These are phyloP conservation scores for Angomonas ambiguus DNA, from an alignment of 208 protist genomes.

Conservation along the genomic window DNA sequence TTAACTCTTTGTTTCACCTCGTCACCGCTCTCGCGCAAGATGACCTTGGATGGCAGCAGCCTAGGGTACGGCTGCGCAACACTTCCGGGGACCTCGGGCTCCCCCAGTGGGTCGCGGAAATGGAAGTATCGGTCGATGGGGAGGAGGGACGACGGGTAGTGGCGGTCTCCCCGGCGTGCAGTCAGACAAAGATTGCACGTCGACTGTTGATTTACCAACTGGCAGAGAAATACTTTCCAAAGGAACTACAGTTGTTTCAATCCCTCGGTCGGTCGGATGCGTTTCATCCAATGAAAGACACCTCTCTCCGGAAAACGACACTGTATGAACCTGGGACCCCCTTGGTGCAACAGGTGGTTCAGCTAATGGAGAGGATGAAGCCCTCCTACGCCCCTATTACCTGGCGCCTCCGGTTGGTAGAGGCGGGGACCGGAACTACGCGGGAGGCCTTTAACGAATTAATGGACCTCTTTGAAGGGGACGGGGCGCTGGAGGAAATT, in stretches of 20 bases:
- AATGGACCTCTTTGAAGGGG: constrained; percentile 12
- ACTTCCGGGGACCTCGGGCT: constrained; percentile 53
- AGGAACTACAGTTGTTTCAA: constrained; percentile 63
- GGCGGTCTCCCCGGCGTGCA: constrained; percentile 59
- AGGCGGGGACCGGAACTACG: not conserved
- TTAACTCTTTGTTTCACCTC: constrained; percentile 56
- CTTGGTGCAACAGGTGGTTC: constrained; percentile 61
- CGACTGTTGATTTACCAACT: constrained; percentile 71
- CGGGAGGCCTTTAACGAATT: not conserved
- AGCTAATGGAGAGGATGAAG: constrained; percentile 50
- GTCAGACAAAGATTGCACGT: constrained; percentile 52
- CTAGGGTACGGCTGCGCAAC: constrained; percentile 76
- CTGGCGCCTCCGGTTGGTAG: constrained; percentile 34
- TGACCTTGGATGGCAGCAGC: constrained; percentile 82
- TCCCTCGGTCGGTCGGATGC: constrained; percentile 49
- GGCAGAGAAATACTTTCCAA: constrained; percentile 72
- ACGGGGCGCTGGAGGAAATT: not conserved
- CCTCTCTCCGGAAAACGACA: constrained; percentile 14
- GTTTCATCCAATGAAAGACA: constrained; percentile 37
- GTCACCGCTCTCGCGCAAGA: constrained; percentile 77
- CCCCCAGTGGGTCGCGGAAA: constrained; percentile 83
- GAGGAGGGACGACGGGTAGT: constrained; percentile 67
- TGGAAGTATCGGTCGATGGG: constrained; percentile 77
- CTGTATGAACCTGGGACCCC: constrained; percentile 45
- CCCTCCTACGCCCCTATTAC: constrained; percentile 51